phyloP scores from a whole-genome alignment of 805 yeast species.

The Pichia gijzeniarum region DNA sequence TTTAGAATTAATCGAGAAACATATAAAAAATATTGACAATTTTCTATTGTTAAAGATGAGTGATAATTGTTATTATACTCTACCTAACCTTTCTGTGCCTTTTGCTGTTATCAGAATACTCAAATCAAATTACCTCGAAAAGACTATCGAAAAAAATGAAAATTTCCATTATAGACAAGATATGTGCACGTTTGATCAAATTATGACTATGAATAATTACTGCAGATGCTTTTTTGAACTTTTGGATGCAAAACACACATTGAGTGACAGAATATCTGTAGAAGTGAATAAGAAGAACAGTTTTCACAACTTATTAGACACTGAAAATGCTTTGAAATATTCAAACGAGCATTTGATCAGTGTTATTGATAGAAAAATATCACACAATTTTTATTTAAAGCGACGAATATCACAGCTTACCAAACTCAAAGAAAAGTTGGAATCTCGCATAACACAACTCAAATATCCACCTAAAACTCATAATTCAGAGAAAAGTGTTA shows the following conservation, averaged over 20 bases:
- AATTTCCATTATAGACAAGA: constrained; percentile 12
- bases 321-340: not conserved
- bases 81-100: constrained; percentile 14
- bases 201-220: constrained; percentile 37
- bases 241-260: constrained; percentile 14
- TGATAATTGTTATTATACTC: constrained; percentile 30
- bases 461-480: constrained; percentile 2
- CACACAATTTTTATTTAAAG: not conserved
- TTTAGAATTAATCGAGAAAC: constrained; percentile 16
- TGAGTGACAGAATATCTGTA: constrained; percentile 8
- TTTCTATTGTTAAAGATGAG: constrained; percentile 24
- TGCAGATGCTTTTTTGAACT: constrained; percentile 33
- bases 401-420: not conserved
- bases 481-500: not conserved
- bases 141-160: not conserved
- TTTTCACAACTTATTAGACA: not conserved
- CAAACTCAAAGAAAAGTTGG: not conserved
- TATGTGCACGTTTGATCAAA: constrained; percentile 34
- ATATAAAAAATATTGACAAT: constrained; percentile 19
- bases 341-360: not conserved
- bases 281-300: not conserved
- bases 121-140: constrained; percentile 6
- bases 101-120: constrained; percentile 12
- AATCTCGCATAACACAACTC: not conserved
- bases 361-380: not conserved